These are phyloP conservation scores for Chenopodium berlandieri DNA, from an alignment of 148 eudicot genomes.

Conservation along the genomic window DNA sequence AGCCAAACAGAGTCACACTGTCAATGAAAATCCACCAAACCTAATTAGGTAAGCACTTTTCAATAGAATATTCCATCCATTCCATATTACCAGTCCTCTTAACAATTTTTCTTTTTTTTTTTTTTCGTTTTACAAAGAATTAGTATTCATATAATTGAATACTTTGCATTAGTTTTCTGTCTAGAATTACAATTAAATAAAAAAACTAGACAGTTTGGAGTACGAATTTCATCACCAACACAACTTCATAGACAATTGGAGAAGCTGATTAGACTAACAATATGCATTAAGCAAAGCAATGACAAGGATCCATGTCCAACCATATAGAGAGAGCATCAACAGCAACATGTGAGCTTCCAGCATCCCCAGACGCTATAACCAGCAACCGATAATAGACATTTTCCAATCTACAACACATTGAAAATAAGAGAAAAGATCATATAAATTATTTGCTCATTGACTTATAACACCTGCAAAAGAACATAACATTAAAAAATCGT, in stretches of 20 bases:
- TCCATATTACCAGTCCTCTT: neutral
- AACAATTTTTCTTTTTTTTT: no score
- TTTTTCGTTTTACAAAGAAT: no score
- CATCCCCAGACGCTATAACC: slow-evolving; percentile 29
- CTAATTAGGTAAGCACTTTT: neutral
- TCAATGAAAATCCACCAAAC: neutral
- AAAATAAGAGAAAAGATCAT: neutral
- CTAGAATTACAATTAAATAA: neutral
- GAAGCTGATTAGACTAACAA: neutral
- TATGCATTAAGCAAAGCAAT: neutral
- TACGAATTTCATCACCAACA: neutral
- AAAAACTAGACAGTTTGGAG: neutral
- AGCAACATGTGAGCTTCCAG: slow-evolving; percentile 29
- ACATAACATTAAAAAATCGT: neutral
- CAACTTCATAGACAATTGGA: neutral
- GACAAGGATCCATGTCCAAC: slow-evolving; percentile 17
- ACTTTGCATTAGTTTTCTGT: neutral
- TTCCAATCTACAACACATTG: slow-evolving; percentile 27
- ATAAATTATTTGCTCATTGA: neutral
- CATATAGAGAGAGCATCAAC: slow-evolving; percentile 40
- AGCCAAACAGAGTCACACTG: slow-evolving; percentile 35
- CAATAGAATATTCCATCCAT: neutral
- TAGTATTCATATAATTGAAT: no score
- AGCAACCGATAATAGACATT: slow-evolving; percentile 35
- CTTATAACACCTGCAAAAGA: neutral